phyloP scores from a whole-genome alignment of 2,329 filamentous ascomycete species.

The Calonectria ilicicola region DNA sequence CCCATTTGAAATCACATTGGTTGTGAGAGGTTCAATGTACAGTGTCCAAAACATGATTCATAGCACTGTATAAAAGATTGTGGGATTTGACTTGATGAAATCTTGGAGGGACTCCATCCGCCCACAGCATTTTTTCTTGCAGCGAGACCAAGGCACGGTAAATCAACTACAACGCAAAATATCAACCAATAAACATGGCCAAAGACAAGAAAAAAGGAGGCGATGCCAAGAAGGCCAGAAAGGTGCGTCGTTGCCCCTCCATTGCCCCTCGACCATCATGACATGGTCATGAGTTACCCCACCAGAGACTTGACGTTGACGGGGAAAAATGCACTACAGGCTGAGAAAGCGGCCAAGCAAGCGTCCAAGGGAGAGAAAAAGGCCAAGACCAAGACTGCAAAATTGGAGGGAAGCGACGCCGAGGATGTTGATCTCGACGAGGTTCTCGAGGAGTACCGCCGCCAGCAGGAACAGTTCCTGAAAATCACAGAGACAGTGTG shows the following conservation, averaged over 20 bases:
- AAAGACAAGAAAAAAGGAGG: conserved; percentile 65
- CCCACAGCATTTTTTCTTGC: conserved; percentile 36
- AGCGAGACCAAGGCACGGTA: conserved; percentile 22
- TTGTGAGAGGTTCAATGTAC: conserved; percentile 6
- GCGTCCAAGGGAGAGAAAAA: conserved; percentile 93
- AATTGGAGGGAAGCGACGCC: conserved; percentile 84
- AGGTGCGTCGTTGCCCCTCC: conserved; percentile 48
- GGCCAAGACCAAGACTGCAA: conserved; percentile 76
- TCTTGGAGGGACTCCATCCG: conserved; percentile 39
- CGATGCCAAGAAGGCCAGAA: conserved; percentile 64
- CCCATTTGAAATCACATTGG: not conserved
- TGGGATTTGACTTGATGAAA: conserved; percentile 45
- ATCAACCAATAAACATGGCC: conserved; percentile 51
- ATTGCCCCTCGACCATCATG: conserved; percentile 35
- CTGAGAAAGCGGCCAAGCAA: conserved; percentile 80
- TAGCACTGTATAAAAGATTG: conserved; percentile 35
- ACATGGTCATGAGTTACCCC: conserved; percentile 26
- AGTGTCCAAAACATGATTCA: not conserved
- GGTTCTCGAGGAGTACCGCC: conserved; percentile 92
- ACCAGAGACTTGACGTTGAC: conserved; percentile 36
- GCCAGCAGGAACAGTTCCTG: conserved; percentile 92
- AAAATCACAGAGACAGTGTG: conserved; percentile 88
- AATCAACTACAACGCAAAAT: conserved; percentile 13
- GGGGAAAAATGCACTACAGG: conserved; percentile 45
- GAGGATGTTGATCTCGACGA: conserved; percentile 95